Percentiles rank a stretch among this genome's conserved stretches.
phyloP scores from a whole-genome alignment of 2,329 filamentous ascomycete species.

The Aspergillus tamarii region DNA sequence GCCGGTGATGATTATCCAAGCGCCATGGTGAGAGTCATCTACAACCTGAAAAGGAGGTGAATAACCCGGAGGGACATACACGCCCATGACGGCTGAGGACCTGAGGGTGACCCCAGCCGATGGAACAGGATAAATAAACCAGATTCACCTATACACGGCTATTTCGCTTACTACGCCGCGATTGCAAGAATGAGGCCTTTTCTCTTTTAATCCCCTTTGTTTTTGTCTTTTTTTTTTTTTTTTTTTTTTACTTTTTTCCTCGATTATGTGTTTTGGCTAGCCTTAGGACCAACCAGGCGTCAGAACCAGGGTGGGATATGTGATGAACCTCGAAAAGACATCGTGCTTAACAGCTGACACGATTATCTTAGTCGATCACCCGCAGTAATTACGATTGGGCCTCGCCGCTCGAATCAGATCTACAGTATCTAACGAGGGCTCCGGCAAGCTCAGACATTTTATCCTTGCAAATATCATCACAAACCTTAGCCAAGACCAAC shows the following conservation, averaged over 20 bases:
- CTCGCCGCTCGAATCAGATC: not conserved
- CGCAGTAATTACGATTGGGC: not conserved
- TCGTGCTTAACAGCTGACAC: not conserved
- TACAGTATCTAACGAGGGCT: not conserved
- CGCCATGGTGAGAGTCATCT: constrained; percentile 44
- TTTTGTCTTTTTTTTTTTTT: not conserved
- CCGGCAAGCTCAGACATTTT: not conserved
- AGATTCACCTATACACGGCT: not conserved
- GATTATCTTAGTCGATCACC: not conserved
- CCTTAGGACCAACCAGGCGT: not conserved
- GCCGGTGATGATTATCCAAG: constrained; percentile 42
- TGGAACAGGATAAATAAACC: not conserved
- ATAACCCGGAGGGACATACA: constrained; percentile 37
- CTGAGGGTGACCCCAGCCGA: not conserved
- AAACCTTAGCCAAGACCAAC: not conserved
- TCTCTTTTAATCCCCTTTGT: not conserved
- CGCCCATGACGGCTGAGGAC: constrained; percentile 26
- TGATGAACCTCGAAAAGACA: not conserved
- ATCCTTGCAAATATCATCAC: not conserved
- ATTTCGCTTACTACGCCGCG: not conserved
- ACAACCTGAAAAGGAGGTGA: constrained; percentile 43
- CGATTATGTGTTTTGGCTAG: not conserved
- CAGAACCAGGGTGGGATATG: not conserved
- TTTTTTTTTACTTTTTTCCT: not conserved
- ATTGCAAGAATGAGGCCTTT: not conserved